Base-by-base conservation (phyloP, 768 basidiomycete species). In the Lyophyllum semitale region DNA sequence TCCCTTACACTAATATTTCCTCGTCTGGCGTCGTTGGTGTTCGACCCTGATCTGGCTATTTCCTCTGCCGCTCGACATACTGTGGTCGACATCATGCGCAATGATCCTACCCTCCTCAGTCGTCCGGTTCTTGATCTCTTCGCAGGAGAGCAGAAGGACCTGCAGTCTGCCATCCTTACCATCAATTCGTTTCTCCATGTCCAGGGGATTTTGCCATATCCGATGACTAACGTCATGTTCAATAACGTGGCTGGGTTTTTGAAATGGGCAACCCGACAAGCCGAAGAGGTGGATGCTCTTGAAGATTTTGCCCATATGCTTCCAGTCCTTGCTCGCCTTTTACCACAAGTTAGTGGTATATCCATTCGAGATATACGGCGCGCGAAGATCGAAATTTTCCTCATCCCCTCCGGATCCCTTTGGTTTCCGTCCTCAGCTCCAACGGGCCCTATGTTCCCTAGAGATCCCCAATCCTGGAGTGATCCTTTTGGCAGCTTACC, bases 211-310 rank as follows among this genome's bases (percentile, higher is more conserved):
- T 71, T 91, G 7, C 89, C 90, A 1, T 88, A 87, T 2, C 77
- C 83, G 0, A 74, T 87, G 72, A 72, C 84, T 0, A 84, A 91
- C 66, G 76, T 82, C 60, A 64, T 88, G 18, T 85, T 91, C 73
- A 91, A 89, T 63, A 80, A 86, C 61, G 67, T 91, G 7, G 79
- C 84, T 11, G 89, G 90, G 1, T 85, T 84, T 53, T 66, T 93
- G 59, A 89, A 87, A 63, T 71, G 72, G 46, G 61, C 75, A 30
- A 69, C 83, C 20, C 77, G 78, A 32, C 74, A 82, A 41, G 57
- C 68, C 4, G 80, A 80, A 1, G 66, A 69, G 9, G 52, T 63
- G 1, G 75, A 82, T 35, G 66, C 80, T 11, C 71, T 89, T 15
- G 68, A 70, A 26, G 77, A 79, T 33, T 88, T 84, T 64, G 81